Evolutionary conservation across 2,329 filamentous ascomycete genomes (phyloP).

Genomic region (Alternaria infectoria): DNA sequence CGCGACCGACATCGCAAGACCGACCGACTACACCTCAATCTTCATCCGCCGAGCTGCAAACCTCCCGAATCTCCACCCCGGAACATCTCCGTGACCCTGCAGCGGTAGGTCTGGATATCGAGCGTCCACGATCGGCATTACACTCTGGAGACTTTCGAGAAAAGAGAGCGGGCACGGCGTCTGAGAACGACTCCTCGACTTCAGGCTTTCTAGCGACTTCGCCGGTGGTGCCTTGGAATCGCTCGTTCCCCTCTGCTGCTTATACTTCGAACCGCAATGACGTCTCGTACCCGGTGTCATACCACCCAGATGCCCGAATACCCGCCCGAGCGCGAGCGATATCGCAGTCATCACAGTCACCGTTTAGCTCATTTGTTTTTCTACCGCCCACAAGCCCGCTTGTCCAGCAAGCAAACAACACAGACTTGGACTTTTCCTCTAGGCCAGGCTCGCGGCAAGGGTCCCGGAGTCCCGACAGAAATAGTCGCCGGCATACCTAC

Average conservation of each 20-base stretch:
- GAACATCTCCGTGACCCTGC: slow-evolving; percentile 37
- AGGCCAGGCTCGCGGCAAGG: slow-evolving; percentile 43
- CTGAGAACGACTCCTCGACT: slow-evolving; percentile 17
- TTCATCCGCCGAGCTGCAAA: slow-evolving; percentile 44
- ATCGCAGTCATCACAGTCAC: slow-evolving; percentile 69
- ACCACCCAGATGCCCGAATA: slow-evolving; percentile 40
- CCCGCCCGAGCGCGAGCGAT: slow-evolving; percentile 49
- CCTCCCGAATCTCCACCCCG: slow-evolving; percentile 38
- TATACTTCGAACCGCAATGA: slow-evolving; percentile 24
- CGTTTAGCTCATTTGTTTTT: slow-evolving; percentile 79
- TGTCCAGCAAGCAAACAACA: slow-evolving; percentile 85
- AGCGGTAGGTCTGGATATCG: slow-evolving; percentile 63
- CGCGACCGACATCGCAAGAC: slow-evolving; percentile 33
- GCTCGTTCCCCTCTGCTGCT: slow-evolving; percentile 52
- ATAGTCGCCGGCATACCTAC: slow-evolving; percentile 73
- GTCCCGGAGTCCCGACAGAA: slow-evolving; percentile 55
- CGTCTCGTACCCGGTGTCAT: slow-evolving; percentile 21
- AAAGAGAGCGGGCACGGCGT: slow-evolving; percentile 44
- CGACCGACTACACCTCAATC: slow-evolving; percentile 42
- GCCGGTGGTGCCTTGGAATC: slow-evolving; percentile 64
- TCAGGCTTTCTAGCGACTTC: slow-evolving; percentile 53
- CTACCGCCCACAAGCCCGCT: slow-evolving; percentile 91
- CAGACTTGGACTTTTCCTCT: slow-evolving; percentile 71
- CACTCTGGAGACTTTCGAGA: slow-evolving; percentile 68
- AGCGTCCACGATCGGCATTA: slow-evolving; percentile 78